Evolutionary conservation across 805 yeast genomes (phyloP), one percentile per base, ranked within the genome.

Genomic region (Candida corydali): DNA sequence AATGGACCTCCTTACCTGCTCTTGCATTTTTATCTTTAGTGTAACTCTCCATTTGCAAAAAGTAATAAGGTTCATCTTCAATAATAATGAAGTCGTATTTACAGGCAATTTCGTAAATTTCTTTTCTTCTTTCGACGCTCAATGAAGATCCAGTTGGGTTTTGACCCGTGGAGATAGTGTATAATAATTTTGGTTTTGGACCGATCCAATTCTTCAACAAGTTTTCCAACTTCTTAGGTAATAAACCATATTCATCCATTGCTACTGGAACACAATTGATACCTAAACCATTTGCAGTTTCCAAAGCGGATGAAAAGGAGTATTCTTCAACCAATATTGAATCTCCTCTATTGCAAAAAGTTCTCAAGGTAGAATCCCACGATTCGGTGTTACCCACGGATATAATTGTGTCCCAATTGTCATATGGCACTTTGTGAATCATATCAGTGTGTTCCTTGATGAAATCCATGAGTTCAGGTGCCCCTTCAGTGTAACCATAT

Each of bases 21-120:
- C 73, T 64, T 7, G 56, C 49, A 16, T 42, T 40, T 29, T 45
- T 54, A 40, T 75, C 78, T 17, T 54, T 47, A 17, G 76, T 66
- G 69, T 86, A 93, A 33, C 73, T 57, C 41, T 84, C 91, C 95
- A 91, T 87, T 66, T 91, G 98, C 58, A 91, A 70, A 70, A 87
- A 91, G 71, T 86, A 91, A 78, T 91, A 91, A 38, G 98, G 98
- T 65, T 93, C 98, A 61, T 91, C 98, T 68, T 91, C 98, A 36
- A 91, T 60, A 48, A 91, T 81, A 38, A 91, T 52, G 56, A 91
- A 73, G 64, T 93, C 96, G 60, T 88, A 84, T 66, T 86, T 81
- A 55, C 77, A 80, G 24, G 95, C 91, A 44, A 91, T 56, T 43
- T 75, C 73, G 63, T 88, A 89, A 47, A 93, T 75, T 39, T 73